Percentiles rank a stretch among this genome's conserved stretches.
Conservation (phyloP, 352 stramenopile genomes). For the Phytophthora pistaciae region DNA sequence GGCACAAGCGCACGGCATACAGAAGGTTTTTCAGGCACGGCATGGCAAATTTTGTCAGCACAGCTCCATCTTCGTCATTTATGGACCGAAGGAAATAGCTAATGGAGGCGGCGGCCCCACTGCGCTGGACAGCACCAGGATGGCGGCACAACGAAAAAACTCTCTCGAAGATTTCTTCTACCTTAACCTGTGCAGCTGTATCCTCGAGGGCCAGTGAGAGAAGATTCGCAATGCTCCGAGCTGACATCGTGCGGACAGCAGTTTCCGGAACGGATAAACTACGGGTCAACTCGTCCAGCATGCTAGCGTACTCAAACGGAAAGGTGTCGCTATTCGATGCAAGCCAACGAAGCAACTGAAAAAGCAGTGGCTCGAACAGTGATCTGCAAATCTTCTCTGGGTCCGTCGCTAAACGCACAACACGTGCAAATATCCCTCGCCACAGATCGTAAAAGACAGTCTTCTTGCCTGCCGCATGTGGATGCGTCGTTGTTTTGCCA, state of each 20-base stretch:
- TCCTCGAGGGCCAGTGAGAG: conserved; percentile 59
- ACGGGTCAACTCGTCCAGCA: conserved; percentile 68
- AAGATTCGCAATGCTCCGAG: conserved; percentile 63
- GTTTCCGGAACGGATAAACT: conserved; percentile 62
- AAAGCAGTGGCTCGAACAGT: conserved; percentile 79
- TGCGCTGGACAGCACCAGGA: conserved; percentile 64
- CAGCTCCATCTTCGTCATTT: conserved; percentile 57
- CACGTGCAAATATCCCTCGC: conserved; percentile 52
- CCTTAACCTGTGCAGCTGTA: conserved; percentile 30
- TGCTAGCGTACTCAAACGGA: conserved; percentile 71
- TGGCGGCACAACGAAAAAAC: conserved; percentile 82
- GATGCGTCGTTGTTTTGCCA: conserved; percentile 73
- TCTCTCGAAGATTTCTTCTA: conserved; percentile 69
- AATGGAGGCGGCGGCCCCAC: conserved; percentile 69
- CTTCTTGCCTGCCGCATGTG: conserved; percentile 65
- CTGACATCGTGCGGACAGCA: conserved; percentile 69
- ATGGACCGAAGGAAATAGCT: conserved; percentile 76
- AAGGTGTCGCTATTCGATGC: conserved; percentile 61
- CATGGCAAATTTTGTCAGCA: conserved; percentile 69
- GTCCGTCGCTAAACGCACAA: conserved; percentile 73
- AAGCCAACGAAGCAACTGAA: conserved; percentile 80
- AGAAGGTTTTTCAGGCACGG: conserved; percentile 78
- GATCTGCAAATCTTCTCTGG: conserved; percentile 73
- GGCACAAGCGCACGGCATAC: conserved; percentile 66
- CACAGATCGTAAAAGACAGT: conserved; percentile 73